A percentile compares a stretch with the other conserved stretches of the same genome.
Conservation (phyloP, 176 grass and related monocot species). For the Saccharum spontaneum region DNA sequence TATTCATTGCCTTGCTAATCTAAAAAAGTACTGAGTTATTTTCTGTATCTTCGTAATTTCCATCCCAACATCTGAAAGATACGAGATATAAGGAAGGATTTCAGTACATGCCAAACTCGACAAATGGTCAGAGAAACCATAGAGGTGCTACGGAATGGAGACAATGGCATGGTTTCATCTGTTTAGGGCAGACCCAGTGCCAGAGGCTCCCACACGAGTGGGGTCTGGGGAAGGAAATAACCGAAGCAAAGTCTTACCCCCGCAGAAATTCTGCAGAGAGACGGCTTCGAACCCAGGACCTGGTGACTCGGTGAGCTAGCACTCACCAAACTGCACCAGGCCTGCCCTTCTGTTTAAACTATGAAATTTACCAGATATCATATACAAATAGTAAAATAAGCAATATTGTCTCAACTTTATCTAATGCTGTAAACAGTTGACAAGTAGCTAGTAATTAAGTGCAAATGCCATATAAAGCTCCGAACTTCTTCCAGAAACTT, state of each 20-base stretch:
- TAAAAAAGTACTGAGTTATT: not conserved
- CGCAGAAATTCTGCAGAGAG: no score
- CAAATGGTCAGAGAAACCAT: not conserved
- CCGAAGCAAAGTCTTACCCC: no score
- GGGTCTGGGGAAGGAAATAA: no score
- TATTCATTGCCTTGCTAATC: not conserved
- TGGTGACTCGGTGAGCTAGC: no score
- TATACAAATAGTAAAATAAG: slow-evolving; percentile 22
- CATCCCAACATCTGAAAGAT: slow-evolving; percentile 11
- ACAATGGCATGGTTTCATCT: not conserved
- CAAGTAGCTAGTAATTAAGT: not conserved
- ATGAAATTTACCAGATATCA: slow-evolving; percentile 14
- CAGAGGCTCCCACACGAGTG: no score
- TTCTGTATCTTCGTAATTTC: not conserved
- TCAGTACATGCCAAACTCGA: slow-evolving; percentile 20
- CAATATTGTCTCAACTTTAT: not conserved
- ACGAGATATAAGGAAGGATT: not conserved
- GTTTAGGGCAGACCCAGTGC: no score
- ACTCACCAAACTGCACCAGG: no score
- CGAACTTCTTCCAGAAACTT: slow-evolving; percentile 4
- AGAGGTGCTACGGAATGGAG: slow-evolving; percentile 13
- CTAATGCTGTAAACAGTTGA: not conserved
- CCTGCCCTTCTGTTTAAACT: not conserved
- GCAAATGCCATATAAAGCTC: not conserved
- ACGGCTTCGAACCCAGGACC: no score